Evolutionary conservation across 495 filamentous ascomycete species (phyloP), one percentile per base, ranked within the genome.

Genomic region (Penicillium chermesinum): DNA sequence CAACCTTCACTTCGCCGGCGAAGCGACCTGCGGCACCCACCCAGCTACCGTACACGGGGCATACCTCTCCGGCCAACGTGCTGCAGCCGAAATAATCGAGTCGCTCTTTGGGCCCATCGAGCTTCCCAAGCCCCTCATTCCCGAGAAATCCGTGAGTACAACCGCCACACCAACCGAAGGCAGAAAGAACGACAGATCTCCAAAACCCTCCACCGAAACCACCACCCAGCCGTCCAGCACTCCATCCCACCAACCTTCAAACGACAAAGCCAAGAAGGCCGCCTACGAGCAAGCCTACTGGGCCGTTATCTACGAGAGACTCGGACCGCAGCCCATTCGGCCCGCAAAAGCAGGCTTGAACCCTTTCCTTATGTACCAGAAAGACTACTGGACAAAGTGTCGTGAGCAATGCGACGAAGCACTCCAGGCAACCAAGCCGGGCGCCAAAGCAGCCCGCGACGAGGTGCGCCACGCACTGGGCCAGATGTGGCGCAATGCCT

Each of bases 1-100:
- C 32, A 95, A 93, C 49, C 71, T 99, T 14, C 90, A 91, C 71
- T 99, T 99, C 67, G 93, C 94, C 3, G 93, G 93, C 18, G 93
- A 99, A 69, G 91, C 93, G 33, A 96, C 93, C 2, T 95, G 86
- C 63, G 89, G 88, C 38, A 94, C 89, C 2, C 91, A 99, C 64
- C 93, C 93, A 7, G 93, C 93, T 20, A 97, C 93, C 4, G 93
- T 97, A 1, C 93, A 99, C 55, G 93, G 93, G 6, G 93, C 93
- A 5, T 99, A 96, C 63, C 80, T 99, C 16, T 94, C 90, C 7
- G 93, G 93, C 7, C 75, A 96, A 2, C 83, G 91, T 14, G 91
- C 87, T 3, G 93, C 94, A 2, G 79, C 87, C 14, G 89, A 97
- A 49, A 76, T 97, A 1, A 75, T 95, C 39, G 83, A 88, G 41